These are phyloP conservation scores for Hortiboletus rubellus DNA, from an alignment of 1,284 basidiomycete species.

Conservation along the genomic window DNA sequence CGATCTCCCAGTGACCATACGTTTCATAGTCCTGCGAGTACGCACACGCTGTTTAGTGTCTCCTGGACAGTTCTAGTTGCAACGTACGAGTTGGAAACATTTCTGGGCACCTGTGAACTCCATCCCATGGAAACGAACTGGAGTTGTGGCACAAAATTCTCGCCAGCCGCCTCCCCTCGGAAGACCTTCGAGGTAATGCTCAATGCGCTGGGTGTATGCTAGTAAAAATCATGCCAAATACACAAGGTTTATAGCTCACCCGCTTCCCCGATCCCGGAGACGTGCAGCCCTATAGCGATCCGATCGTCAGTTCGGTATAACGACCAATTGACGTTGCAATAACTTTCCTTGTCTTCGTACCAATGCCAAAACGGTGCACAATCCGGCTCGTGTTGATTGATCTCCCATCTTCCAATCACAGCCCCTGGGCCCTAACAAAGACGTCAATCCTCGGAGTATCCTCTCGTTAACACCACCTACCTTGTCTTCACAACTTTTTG, in stretches of 20 bases:
- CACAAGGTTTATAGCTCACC: slow-evolving; percentile 8
- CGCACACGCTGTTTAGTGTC: neutral
- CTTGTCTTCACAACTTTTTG: slow-evolving; percentile 29
- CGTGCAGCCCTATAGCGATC: slow-evolving; percentile 14
- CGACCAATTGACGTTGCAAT: neutral
- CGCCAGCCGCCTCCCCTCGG: slow-evolving; percentile 26
- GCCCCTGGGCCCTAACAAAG: slow-evolving; percentile 17
- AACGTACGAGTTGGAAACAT: slow-evolving; percentile 20
- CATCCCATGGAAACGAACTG: slow-evolving; percentile 18
- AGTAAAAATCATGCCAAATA: neutral
- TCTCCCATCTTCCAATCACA: slow-evolving; percentile 24
- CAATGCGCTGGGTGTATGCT: slow-evolving; percentile 11
- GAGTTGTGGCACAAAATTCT: slow-evolving; percentile 35
- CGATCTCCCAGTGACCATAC: slow-evolving; percentile 29
- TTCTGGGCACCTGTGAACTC: slow-evolving; percentile 28
- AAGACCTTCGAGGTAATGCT: slow-evolving; percentile 29
- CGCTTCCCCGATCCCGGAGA: slow-evolving; percentile 17
- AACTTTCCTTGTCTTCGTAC: slow-evolving; percentile 24
- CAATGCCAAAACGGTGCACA: slow-evolving; percentile 23
- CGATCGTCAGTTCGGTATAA: neutral
- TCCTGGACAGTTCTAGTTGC: no score
- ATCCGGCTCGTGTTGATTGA: slow-evolving; percentile 22
- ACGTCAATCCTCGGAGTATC: slow-evolving; percentile 1
- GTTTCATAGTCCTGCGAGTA: slow-evolving; percentile 15
- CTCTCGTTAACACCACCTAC: slow-evolving; percentile 4